Conservation (phyloP, 495 filamentous ascomycete species). For the Talaromyces liani region DNA sequence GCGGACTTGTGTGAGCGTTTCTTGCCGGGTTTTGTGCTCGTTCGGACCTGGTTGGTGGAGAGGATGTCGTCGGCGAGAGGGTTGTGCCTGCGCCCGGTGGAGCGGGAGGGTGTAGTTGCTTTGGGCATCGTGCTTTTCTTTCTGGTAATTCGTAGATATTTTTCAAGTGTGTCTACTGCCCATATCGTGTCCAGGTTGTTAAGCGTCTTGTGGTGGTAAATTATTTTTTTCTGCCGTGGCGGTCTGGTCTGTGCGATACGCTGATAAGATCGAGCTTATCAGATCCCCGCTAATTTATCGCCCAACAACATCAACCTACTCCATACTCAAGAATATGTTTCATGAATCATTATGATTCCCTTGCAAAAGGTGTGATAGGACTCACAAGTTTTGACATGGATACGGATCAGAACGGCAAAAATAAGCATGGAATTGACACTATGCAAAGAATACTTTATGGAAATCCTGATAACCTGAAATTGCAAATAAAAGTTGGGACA, state of each 20-base stretch:
- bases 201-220: neutral
- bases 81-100: constrained; percentile 51
- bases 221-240: constrained; percentile 11
- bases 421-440: no score
- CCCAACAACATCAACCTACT: no score
- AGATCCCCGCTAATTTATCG: neutral
- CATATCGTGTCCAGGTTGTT: neutral
- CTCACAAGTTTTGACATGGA: no score
- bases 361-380: no score
- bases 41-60: constrained; percentile 52
- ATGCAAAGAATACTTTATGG: no score
- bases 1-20: constrained; percentile 31
- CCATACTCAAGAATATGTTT: no score
- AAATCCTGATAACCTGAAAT: no score
- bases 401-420: no score
- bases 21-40: constrained; percentile 49
- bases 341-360: no score
- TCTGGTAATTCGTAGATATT: neutral
- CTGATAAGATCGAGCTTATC: constrained; percentile 3
- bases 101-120: constrained; percentile 29
- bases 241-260: constrained; percentile 9
- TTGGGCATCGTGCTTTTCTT: constrained; percentile 28
- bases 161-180: neutral
- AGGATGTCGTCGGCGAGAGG: constrained; percentile 66
- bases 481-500: no score